Base-by-base conservation (phyloP, 306 rosid genomes). In the Prunus dulcis region DNA sequence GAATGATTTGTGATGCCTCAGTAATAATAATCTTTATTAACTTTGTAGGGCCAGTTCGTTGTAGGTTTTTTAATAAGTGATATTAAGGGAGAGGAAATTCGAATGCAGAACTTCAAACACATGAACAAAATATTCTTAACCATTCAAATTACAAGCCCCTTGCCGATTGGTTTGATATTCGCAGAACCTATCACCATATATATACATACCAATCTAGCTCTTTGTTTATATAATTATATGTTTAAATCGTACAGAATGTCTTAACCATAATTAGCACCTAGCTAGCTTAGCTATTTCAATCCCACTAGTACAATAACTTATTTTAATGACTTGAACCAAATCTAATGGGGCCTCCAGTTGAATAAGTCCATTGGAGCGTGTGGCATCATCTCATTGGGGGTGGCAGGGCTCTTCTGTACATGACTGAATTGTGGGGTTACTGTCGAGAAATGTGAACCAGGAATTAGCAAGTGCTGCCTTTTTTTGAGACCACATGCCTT, bases 401-500 rank as follows among this genome's bases (percentile, higher is more conserved):
- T 56, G 69, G 47, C 73, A 52, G 69, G 73, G 73, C 82, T 61
- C 43, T 71, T 49, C 72, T 76, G 71, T 82, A 63, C 75, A 78
- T 71, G 91, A 86, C 81, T 81, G 80, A 71, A 78, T 63, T 53
- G 82, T 84, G 90, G 91, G 84, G 69, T 74, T 50, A 63, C 52
- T 63, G 79, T 50, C 77, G 55, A 74, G 38, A 82, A 72, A 80
- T 12, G 74, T 84, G 93, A 90, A 83, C 87, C 92, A 83, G 45
- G 49, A 69, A 78, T 86, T 78, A 85, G 83, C 77, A 78, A 69
- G 45, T 88, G 83, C 87, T 85, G 84, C 87, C 85, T 79, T 84
- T 81, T 19, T 78, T 77, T 78, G 79, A 85, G 87, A 85, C 87
- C 96, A 88, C 91, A 86, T 86, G 86, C 76, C 75, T 85, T 83